A percentile compares a stretch with the other conserved stretches of the same genome.
Evolutionary conservation across 2,329 filamentous ascomycete species (phyloP).

Genomic region (Pseudogymnoascus sp.): DNA sequence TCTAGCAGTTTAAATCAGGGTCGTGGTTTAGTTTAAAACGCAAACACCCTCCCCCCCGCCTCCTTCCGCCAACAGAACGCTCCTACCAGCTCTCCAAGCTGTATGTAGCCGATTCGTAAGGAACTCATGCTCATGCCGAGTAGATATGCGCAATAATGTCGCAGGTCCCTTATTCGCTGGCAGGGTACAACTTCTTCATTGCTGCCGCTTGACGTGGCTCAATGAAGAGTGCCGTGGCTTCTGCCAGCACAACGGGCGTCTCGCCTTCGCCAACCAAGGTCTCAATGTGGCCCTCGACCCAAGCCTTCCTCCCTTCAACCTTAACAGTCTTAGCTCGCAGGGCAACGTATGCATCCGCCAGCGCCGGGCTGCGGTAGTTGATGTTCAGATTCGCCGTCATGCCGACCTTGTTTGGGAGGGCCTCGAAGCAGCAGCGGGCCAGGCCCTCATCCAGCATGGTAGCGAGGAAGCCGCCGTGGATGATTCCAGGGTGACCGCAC

Average conservation of each 20-base stretch:
- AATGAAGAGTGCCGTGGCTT: conserved; percentile 80
- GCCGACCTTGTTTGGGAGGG: conserved; percentile 75
- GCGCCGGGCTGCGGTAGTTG: conserved; percentile 75
- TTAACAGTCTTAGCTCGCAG: conserved; percentile 71
- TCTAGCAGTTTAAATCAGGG: not conserved
- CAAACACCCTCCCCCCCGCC: not conserved
- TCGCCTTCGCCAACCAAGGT: conserved; percentile 58
- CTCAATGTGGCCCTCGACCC: conserved; percentile 83
- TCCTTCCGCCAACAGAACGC: not conserved
- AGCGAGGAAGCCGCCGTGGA: conserved; percentile 86
- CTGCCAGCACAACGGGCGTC: conserved; percentile 60
- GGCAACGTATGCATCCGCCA: conserved; percentile 67
- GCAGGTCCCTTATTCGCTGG: conserved; percentile 35
- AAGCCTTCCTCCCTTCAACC: conserved; percentile 88
- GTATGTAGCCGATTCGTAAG: not conserved
- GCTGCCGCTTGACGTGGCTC: conserved; percentile 73
- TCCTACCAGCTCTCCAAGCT: not conserved
- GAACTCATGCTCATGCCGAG: not conserved
- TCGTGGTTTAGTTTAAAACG: not conserved
- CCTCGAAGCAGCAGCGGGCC: conserved; percentile 78
- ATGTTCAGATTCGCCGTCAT: conserved; percentile 79
- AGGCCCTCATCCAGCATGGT: conserved; percentile 88
- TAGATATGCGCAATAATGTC: not conserved
- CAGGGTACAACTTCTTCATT: not conserved
- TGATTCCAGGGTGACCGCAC: conserved; percentile 82